Evolutionary conservation across 2,329 filamentous ascomycete genomes (phyloP).

Genomic region (Pyrenophora teres): DNA sequence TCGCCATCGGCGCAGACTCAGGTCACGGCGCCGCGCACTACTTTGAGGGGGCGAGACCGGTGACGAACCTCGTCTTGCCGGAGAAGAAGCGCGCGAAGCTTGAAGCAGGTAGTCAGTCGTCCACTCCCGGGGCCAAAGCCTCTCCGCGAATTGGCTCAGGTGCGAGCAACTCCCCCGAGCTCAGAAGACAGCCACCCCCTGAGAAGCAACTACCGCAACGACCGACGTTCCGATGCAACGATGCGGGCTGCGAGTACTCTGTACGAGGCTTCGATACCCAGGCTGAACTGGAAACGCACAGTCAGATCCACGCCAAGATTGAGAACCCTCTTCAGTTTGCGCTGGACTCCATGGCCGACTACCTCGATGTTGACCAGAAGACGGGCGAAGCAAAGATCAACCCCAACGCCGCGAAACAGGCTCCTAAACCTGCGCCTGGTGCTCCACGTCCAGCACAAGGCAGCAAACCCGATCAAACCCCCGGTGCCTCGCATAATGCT

Average conservation of each 20-base stretch:
- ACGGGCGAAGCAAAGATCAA: slow-evolving; percentile 44
- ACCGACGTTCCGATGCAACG: slow-evolving; percentile 59
- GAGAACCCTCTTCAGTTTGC: slow-evolving; percentile 62
- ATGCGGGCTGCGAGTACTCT: slow-evolving; percentile 59
- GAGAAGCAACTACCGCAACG: slow-evolving; percentile 52
- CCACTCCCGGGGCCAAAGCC: slow-evolving; percentile 48
- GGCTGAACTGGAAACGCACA: slow-evolving; percentile 60
- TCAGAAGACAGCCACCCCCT: slow-evolving; percentile 51
- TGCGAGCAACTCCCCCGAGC: slow-evolving; percentile 50
- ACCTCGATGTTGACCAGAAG: slow-evolving; percentile 56
- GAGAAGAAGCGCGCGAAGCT: slow-evolving; percentile 61
- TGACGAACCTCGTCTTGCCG: slow-evolving; percentile 64
- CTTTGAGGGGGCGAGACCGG: slow-evolving; percentile 55
- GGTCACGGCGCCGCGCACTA: slow-evolving; percentile 63
- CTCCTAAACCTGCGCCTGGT: slow-evolving; percentile 26
- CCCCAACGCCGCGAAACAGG: slow-evolving; percentile 27
- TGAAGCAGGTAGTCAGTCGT: slow-evolving; percentile 47
- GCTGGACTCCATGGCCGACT: slow-evolving; percentile 57
- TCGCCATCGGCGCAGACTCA: slow-evolving; percentile 56
- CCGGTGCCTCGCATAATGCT: slow-evolving; percentile 37
- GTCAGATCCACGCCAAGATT: slow-evolving; percentile 58
- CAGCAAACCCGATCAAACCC: slow-evolving; percentile 43
- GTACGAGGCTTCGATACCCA: slow-evolving; percentile 61
- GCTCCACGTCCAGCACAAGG: slow-evolving; percentile 31
- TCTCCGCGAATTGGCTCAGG: slow-evolving; percentile 47